Evolutionary conservation across 139 green algal species (phyloP).

Genomic region (Haematococcus lacustris): DNA sequence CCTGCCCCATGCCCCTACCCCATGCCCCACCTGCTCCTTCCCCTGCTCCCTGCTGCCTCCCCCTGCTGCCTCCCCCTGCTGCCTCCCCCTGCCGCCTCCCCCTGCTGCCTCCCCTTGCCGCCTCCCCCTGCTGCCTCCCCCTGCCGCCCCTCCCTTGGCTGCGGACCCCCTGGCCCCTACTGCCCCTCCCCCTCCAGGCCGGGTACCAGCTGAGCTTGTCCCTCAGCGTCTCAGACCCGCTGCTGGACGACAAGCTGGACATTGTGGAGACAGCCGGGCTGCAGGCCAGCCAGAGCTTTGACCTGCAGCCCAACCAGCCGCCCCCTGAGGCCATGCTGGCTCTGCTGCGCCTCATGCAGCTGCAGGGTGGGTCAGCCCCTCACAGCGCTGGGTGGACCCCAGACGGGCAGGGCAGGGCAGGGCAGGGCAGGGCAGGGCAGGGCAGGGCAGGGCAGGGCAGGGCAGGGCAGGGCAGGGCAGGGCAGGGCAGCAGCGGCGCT

Average conservation of each 20-base stretch:
- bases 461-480: no score
- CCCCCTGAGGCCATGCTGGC: conserved; percentile 57
- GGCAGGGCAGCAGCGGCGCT: conserved; percentile 15
- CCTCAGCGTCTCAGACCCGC: conserved; percentile 59
- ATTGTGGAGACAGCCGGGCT: conserved; percentile 59
- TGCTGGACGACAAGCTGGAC: conserved; percentile 86
- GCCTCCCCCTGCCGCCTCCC: no score
- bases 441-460: no score
- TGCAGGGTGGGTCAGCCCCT: conserved; percentile 29
- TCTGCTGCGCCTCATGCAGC: conserved; percentile 77
- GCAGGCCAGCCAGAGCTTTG: conserved; percentile 30
- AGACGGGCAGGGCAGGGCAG: conserved; percentile 86
- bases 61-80: no score
- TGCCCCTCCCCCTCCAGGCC: conserved; percentile 27
- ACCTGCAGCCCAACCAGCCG: conserved; percentile 28
- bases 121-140: no score
- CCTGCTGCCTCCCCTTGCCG: no score
- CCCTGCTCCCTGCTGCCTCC: no score
- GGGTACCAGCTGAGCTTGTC: conserved; percentile 70
- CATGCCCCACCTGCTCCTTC: no score
- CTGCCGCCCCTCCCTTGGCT: neutral
- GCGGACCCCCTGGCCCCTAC: neutral
- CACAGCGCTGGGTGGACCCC: conserved; percentile 72
- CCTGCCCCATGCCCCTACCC: no score
- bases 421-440: no score